A percentile compares a stretch with the other conserved stretches of the same genome.
Conservation (phyloP, 2,329 filamentous ascomycete genomes). For the Colletotrichum sp. region DNA sequence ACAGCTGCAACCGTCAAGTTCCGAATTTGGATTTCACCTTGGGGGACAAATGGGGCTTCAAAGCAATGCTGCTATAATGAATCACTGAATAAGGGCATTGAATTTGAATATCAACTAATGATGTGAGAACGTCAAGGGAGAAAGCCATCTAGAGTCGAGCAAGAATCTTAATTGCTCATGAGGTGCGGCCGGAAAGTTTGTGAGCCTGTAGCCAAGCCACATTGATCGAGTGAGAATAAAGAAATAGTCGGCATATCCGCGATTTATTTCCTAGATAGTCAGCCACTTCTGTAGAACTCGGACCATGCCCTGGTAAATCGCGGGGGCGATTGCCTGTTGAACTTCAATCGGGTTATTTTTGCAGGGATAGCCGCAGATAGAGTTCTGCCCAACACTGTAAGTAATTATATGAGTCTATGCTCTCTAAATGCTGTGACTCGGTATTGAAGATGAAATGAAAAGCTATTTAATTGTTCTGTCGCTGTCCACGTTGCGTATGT, state of each 20-base stretch:
- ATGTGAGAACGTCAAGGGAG: not conserved
- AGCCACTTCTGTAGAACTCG: not conserved
- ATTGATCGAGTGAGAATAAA: not conserved
- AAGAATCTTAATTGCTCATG: not conserved
- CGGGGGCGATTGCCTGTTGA: not conserved
- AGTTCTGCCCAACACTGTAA: not conserved
- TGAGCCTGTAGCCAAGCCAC: not conserved
- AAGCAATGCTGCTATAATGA: not conserved
- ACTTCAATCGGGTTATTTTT: not conserved
- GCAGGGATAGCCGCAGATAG: not conserved
- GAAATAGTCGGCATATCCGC: not conserved
- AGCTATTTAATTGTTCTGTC: not conserved
- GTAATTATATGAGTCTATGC: not conserved
- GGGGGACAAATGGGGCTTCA: not conserved
- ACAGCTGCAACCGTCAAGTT: not conserved
- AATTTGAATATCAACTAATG: not conserved
- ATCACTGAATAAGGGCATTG: accelerated
- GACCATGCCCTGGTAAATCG: not conserved
- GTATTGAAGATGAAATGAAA: not conserved
- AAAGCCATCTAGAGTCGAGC: not conserved
- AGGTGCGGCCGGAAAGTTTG: not conserved
- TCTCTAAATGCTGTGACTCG: not conserved
- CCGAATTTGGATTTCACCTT: not conserved
- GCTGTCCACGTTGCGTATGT: not conserved
- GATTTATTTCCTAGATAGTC: not conserved